These are phyloP conservation scores for Huntiella decipiens DNA, from an alignment of 2,329 filamentous ascomycete genomes.

Conservation along the genomic window DNA sequence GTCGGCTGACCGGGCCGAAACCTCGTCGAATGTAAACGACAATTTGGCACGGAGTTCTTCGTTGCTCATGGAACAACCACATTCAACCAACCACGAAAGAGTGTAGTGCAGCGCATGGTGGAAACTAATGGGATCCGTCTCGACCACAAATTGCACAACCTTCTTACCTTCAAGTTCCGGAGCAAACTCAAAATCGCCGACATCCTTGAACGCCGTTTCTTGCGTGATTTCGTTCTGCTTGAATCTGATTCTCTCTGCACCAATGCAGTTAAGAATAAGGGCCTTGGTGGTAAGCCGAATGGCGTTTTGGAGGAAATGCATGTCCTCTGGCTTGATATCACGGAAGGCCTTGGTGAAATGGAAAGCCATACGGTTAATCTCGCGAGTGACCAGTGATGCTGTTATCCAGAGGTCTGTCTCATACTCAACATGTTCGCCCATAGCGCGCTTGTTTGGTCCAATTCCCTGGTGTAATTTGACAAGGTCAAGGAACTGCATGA, in stretches of 20 bases:
- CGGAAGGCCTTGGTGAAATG: constrained; percentile 78
- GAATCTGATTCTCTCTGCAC: constrained; percentile 73
- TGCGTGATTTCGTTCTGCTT: constrained; percentile 74
- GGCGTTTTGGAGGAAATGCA: constrained; percentile 45
- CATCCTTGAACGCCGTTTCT: constrained; percentile 61
- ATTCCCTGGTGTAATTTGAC: constrained; percentile 95
- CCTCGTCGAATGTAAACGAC: constrained; percentile 50
- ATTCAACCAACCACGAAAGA: constrained; percentile 86
- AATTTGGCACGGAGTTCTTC: constrained; percentile 50
- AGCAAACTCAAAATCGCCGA: constrained; percentile 69
- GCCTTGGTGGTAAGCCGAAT: constrained; percentile 61
- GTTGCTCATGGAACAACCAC: constrained; percentile 54
- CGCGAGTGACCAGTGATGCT: constrained; percentile 78
- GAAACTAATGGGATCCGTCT: constrained; percentile 84
- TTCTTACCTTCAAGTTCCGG: constrained; percentile 34
- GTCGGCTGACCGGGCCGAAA: constrained; percentile 29
- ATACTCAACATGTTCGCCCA: constrained; percentile 94
- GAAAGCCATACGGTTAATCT: constrained; percentile 82
- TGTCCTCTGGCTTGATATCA: constrained; percentile 44
- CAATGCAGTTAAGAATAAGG: constrained; percentile 75
- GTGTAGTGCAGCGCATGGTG: constrained; percentile 95
- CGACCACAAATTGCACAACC: constrained; percentile 74
- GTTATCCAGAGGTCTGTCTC: constrained; percentile 98
- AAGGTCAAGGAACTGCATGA: constrained; percentile 85
- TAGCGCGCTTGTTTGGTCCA: constrained; percentile 74